Percentiles rank a stretch among this genome's conserved stretches.
phyloP scores from a whole-genome alignment of 2,329 filamentous ascomycete genomes.

The Zopfia rhizophila region DNA sequence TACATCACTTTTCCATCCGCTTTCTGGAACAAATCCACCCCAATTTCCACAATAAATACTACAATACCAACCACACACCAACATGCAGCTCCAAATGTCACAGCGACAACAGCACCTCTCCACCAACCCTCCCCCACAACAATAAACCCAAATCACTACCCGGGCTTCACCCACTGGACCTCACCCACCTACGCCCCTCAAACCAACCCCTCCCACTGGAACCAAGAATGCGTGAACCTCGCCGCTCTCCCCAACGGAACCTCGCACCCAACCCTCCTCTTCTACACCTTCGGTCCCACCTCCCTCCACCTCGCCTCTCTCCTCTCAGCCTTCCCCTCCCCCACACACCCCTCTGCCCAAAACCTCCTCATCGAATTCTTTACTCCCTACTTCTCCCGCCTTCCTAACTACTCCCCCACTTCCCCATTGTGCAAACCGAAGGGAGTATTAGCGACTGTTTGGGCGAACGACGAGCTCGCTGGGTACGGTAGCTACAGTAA shows the following conservation, averaged over 20 bases:
- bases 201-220: slow-evolving; percentile 73
- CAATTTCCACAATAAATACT: neutral
- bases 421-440: slow-evolving; percentile 70
- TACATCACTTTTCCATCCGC: slow-evolving; percentile 74
- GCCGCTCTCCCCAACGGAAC: slow-evolving; percentile 67
- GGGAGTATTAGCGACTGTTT: slow-evolving; percentile 75
- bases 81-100: slow-evolving; percentile 46
- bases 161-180: slow-evolving; percentile 81
- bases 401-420: slow-evolving; percentile 72
- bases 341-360: slow-evolving; percentile 54
- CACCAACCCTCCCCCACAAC: slow-evolving; percentile 40
- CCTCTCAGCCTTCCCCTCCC: slow-evolving; percentile 40
- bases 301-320: slow-evolving; percentile 43
- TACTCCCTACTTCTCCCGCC: slow-evolving; percentile 77
- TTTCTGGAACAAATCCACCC: slow-evolving; percentile 70
- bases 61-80: slow-evolving; percentile 18
- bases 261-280: slow-evolving; percentile 83
- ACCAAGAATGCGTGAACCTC: slow-evolving; percentile 81
- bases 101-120: slow-evolving; percentile 48
- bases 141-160: slow-evolving; percentile 52
- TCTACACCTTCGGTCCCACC: slow-evolving; percentile 76
- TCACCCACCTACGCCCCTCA: slow-evolving; percentile 72
- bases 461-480: slow-evolving; percentile 81
- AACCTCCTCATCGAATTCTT: slow-evolving; percentile 73
- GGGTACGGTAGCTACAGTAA: slow-evolving; percentile 87